phyloP scores from a whole-genome alignment of 768 basidiomycete genomes.

The Pholiota conissans region DNA sequence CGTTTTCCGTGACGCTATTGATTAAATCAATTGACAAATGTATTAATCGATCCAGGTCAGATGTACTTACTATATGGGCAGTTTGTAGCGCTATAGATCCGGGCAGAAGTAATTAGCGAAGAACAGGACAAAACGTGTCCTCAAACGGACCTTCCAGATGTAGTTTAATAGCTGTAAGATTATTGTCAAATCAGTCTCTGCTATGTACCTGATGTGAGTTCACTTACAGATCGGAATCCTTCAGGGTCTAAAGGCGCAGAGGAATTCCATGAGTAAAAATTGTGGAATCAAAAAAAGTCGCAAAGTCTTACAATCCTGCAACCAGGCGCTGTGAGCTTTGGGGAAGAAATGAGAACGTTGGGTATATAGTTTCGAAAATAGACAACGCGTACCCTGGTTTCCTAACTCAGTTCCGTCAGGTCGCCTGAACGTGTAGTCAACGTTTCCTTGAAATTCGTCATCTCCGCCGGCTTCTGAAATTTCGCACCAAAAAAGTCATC shows the following conservation, averaged over 20 bases:
- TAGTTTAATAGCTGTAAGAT: constrained; percentile 58
- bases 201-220: background rate
- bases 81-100: constrained; percentile 38
- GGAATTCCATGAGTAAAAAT: background rate
- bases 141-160: constrained; percentile 54
- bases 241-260: constrained; percentile 48
- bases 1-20: constrained; percentile 70
- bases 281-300: background rate
- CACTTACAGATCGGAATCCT: constrained; percentile 60
- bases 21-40: background rate
- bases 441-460: constrained; percentile 63
- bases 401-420: constrained; percentile 66
- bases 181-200: background rate
- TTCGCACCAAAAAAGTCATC: background rate
- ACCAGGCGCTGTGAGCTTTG: constrained; percentile 61
- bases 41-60: background rate
- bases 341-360: constrained; percentile 2
- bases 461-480: constrained; percentile 53
- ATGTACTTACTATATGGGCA: constrained; percentile 36
- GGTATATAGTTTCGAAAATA: background rate
- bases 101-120: constrained; percentile 9
- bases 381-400: constrained; percentile 46
- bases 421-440: constrained; percentile 61
- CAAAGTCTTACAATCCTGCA: constrained; percentile 58
- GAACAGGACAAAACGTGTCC: background rate